Conservation (phyloP, 495 filamentous ascomycete genomes). For the Cudoniella acicularis region DNA sequence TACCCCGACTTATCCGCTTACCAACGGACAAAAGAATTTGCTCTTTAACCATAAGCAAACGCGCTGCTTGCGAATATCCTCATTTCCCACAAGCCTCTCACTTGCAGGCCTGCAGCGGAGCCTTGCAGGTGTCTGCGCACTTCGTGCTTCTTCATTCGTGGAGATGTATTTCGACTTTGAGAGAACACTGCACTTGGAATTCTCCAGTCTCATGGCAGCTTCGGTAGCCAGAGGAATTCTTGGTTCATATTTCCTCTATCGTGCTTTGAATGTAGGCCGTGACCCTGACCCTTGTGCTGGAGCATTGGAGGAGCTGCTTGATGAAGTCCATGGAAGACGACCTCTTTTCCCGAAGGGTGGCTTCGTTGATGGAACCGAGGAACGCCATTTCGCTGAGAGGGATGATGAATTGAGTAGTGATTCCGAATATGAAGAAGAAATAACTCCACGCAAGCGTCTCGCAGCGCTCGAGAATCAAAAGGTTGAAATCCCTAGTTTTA, state of each 20-base stretch:
- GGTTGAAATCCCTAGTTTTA: slow-evolving; percentile 15
- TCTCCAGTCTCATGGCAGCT: slow-evolving; percentile 9
- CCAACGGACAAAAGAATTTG: not conserved
- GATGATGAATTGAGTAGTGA: not conserved
- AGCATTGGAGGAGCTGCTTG: slow-evolving; percentile 10
- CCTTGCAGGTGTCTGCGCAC: not conserved
- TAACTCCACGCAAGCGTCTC: not conserved
- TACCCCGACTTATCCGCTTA: slow-evolving; percentile 18
- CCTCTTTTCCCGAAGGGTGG: not conserved
- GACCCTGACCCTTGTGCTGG: slow-evolving; percentile 20
- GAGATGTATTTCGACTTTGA: slow-evolving; percentile 20
- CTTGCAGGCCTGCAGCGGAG: not conserved
- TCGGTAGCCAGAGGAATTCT: slow-evolving; percentile 8
- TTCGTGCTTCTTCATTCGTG: not conserved
- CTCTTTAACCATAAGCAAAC: slow-evolving; percentile 1
- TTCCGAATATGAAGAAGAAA: not conserved
- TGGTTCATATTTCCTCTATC: not conserved
- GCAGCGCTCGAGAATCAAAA: slow-evolving; percentile 7
- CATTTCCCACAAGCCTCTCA: slow-evolving; percentile 6
- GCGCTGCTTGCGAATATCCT: slow-evolving; percentile 15
- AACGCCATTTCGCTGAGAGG: not conserved
- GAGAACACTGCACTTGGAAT: slow-evolving; percentile 18
- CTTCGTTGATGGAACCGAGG: not conserved
- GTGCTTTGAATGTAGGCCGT: not conserved
- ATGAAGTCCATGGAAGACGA: not conserved